Evolutionary conservation across 2,329 filamentous ascomycete genomes (phyloP).

Genomic region (Calonectria montana): DNA sequence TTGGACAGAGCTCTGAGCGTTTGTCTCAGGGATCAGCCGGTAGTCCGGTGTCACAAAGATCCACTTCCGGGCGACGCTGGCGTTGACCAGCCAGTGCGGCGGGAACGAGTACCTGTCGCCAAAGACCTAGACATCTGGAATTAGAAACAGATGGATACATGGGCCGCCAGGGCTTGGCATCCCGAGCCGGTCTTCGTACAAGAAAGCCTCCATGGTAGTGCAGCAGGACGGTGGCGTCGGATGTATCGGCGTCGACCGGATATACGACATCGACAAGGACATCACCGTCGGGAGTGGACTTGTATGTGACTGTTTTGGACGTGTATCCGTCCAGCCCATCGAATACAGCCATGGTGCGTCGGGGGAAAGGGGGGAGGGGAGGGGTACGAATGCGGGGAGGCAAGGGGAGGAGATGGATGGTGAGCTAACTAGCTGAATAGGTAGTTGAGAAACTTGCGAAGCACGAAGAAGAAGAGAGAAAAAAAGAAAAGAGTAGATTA

Average conservation of each 20-base stretch:
- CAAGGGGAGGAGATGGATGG: too few relatives aligned
- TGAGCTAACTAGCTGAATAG: too few relatives aligned
- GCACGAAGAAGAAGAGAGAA: neutral
- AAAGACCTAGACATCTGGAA: constrained; percentile 18
- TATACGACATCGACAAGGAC: constrained; percentile 33
- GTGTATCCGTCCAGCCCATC: constrained; percentile 25
- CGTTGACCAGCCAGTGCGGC: constrained; percentile 36
- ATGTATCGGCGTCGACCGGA: constrained; percentile 22
- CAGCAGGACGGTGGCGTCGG: constrained; percentile 27
- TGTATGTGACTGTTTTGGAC: constrained; percentile 29
- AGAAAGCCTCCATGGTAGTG: constrained; percentile 39
- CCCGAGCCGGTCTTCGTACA: neutral
- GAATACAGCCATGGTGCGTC: neutral
- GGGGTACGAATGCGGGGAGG: neutral
- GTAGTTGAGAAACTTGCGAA: too few relatives aligned
- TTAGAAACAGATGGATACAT: neutral
- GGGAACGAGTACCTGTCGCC: constrained; percentile 37
- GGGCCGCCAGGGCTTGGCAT: neutral
- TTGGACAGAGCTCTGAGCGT: constrained; percentile 29
- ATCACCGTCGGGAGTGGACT: constrained; percentile 21
- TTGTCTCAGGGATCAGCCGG: constrained; percentile 35
- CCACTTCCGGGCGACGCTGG: constrained; percentile 33
- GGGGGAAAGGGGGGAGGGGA: neutral
- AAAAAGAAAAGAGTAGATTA: neutral
- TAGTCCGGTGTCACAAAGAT: constrained; percentile 39